Base-by-base conservation (phyloP, 1,139 yeast species). In the Scheffersomyces cryptocercus region DNA sequence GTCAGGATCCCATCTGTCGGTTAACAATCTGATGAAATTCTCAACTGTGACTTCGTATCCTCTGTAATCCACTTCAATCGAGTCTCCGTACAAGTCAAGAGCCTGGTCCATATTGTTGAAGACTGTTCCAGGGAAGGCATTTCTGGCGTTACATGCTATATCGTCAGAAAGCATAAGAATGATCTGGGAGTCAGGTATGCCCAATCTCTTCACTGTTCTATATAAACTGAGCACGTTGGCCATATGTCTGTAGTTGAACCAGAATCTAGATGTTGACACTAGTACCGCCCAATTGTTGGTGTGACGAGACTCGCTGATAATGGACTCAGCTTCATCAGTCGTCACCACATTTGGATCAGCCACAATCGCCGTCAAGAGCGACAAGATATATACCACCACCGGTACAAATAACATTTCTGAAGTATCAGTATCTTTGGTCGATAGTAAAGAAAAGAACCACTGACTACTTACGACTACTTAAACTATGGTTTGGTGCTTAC, bases 31-130 rank as follows among this genome's bases (percentile, higher is more conserved):
- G 20, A 93, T 82, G 55, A 93, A 93, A 64, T 90, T 93, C 64
- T 95, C 99, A 30, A 93, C 99, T 0, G 99, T 93, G 16, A 93
- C 99, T 57, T 95, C 99, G 59, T 93, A 93, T 0, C 99, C 99
- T 51, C 98, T 75, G 62, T 91, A 93, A 66, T 93, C 99, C 5
- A 93, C 99, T 62, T 93, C 98, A 33, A 93, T 88, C 62, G 85
- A 85, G 54, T 89, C 96, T 31, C 99, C 98, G 61, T 93, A 93
- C 41, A 93, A 73, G 63, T 93, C 99, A 42, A 93, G 77, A n/a
- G 87, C 95, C 59, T 95, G 87, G 62, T 91, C 96, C 63, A 87
- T 88, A 58, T 91, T 93, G 62, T 93, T 93, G 76, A 86, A 95
- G 11, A 95, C 97, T 1, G 96, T 85, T 1, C 97, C 99, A 0